Base-by-base conservation (phyloP, 129 eudicot genomes). In the Erigeron canadensis region DNA sequence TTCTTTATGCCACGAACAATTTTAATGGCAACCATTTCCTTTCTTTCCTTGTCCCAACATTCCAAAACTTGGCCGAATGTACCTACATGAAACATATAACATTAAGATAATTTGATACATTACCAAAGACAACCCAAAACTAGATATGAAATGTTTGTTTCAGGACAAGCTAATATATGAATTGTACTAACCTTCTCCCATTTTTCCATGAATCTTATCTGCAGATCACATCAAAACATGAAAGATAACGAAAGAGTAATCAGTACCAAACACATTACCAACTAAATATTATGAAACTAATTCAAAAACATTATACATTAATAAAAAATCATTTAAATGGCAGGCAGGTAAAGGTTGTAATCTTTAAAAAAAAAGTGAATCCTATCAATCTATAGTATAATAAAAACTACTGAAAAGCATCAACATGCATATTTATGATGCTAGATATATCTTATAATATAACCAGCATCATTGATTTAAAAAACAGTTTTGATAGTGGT, bases 31-130 rank as follows among this genome's bases (percentile, higher is more conserved):
- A 90, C 97, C 97, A 90, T 87, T 77, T 90, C 97, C 34, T 84
- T 90, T 63, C 73, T 81, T 74, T 90, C 95, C 65, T 89, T 81
- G 55, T 90, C 97, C 97, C 97, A 90, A 62, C 97, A 90, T 75
- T 90, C 97, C 50, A 90, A 59, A 16, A 90, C 97, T 85, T 85
- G 97, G 5, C 97, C 97, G 73, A 90, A 90, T 18, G 97, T 90
- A 65, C 96, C 96, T 89, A 71, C 8, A 77, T 70, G 15, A 5
- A 21, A 62, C 7, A 62, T 19, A 41, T 4, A 70, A 50, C 65
- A 41, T 41, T 50, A 6, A 10, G n/a, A 69, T 22, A 0, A 6
- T 19, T 10, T 8, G 0, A 78, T 10, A 39, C 48, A 7, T 17
- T 10, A 62, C 8, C 12, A 73, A 12, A 5, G 5, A 7, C 15